phyloP scores from a whole-genome alignment of 2,329 filamentous ascomycete genomes.

The Calonectria fujianensis region DNA sequence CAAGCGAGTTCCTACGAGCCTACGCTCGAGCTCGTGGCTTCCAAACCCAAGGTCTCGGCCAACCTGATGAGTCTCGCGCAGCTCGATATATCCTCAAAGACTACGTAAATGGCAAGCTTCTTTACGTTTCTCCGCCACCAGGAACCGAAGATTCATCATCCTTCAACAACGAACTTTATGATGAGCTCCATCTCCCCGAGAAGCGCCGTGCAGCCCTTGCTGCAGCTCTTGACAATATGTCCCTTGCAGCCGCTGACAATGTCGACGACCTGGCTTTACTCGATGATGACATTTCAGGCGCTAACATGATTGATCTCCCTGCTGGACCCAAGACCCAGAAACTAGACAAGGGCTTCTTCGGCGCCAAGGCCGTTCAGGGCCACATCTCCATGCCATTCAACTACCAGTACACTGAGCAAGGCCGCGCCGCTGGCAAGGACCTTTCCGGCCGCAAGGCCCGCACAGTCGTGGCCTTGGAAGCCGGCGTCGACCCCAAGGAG shows the following conservation, averaged over 20 bases:
- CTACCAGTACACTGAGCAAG: slow-evolving; percentile 91
- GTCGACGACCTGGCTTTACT: slow-evolving; percentile 52
- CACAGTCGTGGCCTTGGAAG: slow-evolving; percentile 88
- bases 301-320: slow-evolving; percentile 71
- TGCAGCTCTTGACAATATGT: slow-evolving; percentile 68
- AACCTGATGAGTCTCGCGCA: slow-evolving; percentile 94
- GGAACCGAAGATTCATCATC: slow-evolving; percentile 80
- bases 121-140: slow-evolving; percentile 93
- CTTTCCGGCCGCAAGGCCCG: slow-evolving; percentile 89
- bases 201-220: slow-evolving; percentile 83
- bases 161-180: slow-evolving; percentile 95
- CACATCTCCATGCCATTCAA: slow-evolving; percentile 89
- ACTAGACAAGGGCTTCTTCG: slow-evolving; percentile 94
- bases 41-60: slow-evolving; percentile 89
- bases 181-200: slow-evolving; percentile 85
- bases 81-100: slow-evolving; percentile 95
- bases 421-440: slow-evolving; percentile 75
- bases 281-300: slow-evolving; percentile 55
- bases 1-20: slow-evolving; percentile 87
- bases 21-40: slow-evolving; percentile 95
- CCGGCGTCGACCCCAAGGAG: slow-evolving; percentile 88
- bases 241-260: slow-evolving; percentile 58
- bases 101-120: slow-evolving; percentile 96
- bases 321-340: slow-evolving; percentile 83
- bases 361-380: slow-evolving; percentile 75